Evolutionary conservation across 495 filamentous ascomycete genomes (phyloP).

Genomic region (Penicillium maclennaniae): DNA sequence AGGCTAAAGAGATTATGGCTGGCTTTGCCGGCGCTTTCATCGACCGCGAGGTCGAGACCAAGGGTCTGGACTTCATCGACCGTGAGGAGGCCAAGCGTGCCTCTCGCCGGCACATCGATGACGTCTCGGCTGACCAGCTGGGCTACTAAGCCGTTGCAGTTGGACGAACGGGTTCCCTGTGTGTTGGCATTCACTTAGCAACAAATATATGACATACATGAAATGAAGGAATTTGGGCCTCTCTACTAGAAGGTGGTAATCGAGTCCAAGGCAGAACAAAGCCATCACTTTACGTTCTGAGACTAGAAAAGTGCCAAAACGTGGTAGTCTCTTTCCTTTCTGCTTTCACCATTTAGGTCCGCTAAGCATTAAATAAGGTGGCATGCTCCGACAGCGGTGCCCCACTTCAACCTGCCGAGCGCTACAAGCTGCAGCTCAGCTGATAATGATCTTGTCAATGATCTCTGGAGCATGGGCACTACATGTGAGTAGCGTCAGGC

Average conservation of each 20-base stretch:
- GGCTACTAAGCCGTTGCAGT: not conserved
- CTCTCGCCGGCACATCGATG: constrained; percentile 54
- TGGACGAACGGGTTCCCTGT: not conserved
- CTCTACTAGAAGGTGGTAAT: not conserved
- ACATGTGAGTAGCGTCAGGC: too few relatives aligned
- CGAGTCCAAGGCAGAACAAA: not conserved
- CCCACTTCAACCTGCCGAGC: too few relatives aligned
- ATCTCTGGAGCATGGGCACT: too few relatives aligned
- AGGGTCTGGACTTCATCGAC: constrained; percentile 64
- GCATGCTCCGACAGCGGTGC: too few relatives aligned
- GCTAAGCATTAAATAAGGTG: too few relatives aligned
- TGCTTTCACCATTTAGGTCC: too few relatives aligned
- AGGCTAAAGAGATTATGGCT: constrained; percentile 70
- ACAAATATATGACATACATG: too few relatives aligned
- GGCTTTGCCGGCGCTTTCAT: constrained; percentile 67
- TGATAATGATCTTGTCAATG: too few relatives aligned
- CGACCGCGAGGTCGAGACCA: constrained; percentile 68
- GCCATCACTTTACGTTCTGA: not conserved
- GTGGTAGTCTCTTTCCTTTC: too few relatives aligned
- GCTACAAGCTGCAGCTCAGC: too few relatives aligned
- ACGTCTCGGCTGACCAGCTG: constrained; percentile 52
- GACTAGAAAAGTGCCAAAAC: too few relatives aligned
- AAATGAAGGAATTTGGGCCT: not conserved
- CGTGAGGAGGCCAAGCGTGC: constrained; percentile 61
- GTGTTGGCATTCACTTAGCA: not conserved